Evolutionary conservation across 768 basidiomycete genomes (phyloP), one percentile per base, ranked within the genome.

Genomic region (Paxillus rubicundulus): DNA sequence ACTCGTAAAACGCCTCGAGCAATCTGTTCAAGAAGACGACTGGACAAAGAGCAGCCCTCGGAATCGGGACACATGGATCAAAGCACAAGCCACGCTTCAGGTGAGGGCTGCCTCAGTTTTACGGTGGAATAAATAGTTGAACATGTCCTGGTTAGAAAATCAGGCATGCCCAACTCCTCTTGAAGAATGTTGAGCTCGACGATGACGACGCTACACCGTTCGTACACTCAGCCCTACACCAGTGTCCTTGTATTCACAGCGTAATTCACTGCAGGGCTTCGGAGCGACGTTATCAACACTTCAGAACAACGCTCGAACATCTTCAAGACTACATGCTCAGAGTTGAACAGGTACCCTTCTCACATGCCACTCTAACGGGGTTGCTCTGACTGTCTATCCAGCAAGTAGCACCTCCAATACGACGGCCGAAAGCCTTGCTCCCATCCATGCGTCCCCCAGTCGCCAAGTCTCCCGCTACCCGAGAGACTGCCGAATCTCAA

Each of bases 1-100:
- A 45, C 75, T 90, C 7, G 67, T 89, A 5, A 74, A 77, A 40
- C 67, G 82, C 50, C 76, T 91, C 0, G 85, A 89, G 52, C 81
- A 78, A 59, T 74, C 77, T 9, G 67, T 80, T 0, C 69, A 68
- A 18, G 64, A 68, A 12, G 66, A 62, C 56, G 51, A 74, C 47
- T 70, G 74, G 74, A 63, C 57, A 9, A 61, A 66, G 47, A 60
- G 62, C n/a, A 53, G 46, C 45, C 46, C 60, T 1, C 55, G 61
- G 7, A 61, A 52, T 44, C 63, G 63, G 34, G 61, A 68, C 46
- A 67, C 72, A 0, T 85, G 82, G 83, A 71, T 87, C 30, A 82
- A 77, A 55, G 78, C 79, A 0, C 78, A 81, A 50, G 74, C 74
- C 16, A 72, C 74, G 16, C 60, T 85, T 14, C 84, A 87, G 78